Evolutionary conservation across 495 filamentous ascomycete genomes (phyloP), one percentile per base, ranked within the genome.

Genomic region (Xylaria longipes): DNA sequence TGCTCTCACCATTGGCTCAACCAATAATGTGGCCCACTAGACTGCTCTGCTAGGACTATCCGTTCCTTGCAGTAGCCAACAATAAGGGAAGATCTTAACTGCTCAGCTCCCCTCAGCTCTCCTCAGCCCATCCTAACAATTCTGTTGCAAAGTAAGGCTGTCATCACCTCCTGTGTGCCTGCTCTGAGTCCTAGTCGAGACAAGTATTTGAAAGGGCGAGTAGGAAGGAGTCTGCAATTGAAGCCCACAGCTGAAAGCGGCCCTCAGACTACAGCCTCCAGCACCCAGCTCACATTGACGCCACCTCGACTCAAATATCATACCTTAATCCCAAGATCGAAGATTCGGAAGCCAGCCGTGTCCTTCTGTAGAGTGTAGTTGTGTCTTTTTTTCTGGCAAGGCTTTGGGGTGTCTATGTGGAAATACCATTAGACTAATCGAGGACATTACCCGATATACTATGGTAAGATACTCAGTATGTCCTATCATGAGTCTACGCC

Each of bases 91-190:
- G 41, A 62, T 46, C 43, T 46, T 52, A 48, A 41, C 68, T 48
- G 27, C 43, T 63, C 67, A 70, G 68, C 68, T 64, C 46, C 29
- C 5, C 35, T 70, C 68, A 70, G 68, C 68, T 45, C 68, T 52
- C 5, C 20, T 43, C 58, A 63, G 57, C 57, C 20, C 27, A 22
- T 37, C 20, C 31, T 33, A 17, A 33, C 6, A 27, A 29, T 20
- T 56, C 15, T 7, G 29, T 17, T 22, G 48, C 25, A 4, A 52
- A 39, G 9, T 7, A 37, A 65, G 5, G 7, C 8, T 27, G 1
- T 22, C 45, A 66, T 22, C n/a, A 1, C 45, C n/a, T 33, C 3
- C 5, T 22, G 20, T 14, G 5, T 37, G n/a, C 48, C 57, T 9
- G 31, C 39, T 45, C 8, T 52, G 43, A 62, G 41, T 31, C 43